Percentiles rank a stretch among this genome's conserved stretches.
These are phyloP conservation scores for Singerocomus inundabilis DNA, from an alignment of 1,284 basidiomycete genomes.

Conservation along the genomic window DNA sequence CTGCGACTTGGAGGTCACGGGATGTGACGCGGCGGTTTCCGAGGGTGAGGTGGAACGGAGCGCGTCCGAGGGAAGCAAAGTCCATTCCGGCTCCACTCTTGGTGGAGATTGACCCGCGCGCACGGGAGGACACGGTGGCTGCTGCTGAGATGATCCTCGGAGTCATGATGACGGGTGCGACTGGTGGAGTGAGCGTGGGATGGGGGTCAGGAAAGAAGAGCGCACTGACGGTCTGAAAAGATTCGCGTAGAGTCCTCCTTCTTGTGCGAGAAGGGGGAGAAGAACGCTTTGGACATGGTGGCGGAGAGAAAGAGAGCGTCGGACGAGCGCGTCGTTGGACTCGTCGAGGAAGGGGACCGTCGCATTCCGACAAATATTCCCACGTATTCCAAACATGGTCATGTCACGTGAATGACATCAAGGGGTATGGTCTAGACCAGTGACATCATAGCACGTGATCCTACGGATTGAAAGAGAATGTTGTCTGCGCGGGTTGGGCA, in stretches of 20 bases:
- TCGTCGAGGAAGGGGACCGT: no score
- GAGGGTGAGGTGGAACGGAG: constrained; percentile 66
- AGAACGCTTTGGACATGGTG: constrained; percentile 64
- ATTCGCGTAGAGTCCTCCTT: constrained; percentile 68
- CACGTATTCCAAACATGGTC: constrained; percentile 1
- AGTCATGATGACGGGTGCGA: constrained; percentile 89
- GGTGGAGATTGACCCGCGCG: constrained; percentile 42
- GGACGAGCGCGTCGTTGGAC: no score
- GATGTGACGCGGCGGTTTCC: constrained; percentile 70
- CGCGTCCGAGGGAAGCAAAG: constrained; percentile 72
- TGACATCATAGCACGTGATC: constrained; percentile 36
- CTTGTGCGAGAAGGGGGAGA: constrained; percentile 65
- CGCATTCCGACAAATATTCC: constrained; percentile 25
- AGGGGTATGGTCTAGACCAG: constrained; percentile 23
- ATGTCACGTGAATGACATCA: constrained; percentile 31
- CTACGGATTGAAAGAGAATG: not conserved
- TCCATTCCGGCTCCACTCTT: constrained; percentile 47
- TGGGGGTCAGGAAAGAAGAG: not conserved
- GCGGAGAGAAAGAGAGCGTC: no score
- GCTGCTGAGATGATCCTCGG: constrained; percentile 73
- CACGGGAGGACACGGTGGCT: constrained; percentile 56
- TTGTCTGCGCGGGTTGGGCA: no score
- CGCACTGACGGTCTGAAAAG: constrained; percentile 64
- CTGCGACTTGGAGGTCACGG: constrained; percentile 79
- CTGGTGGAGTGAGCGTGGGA: no score